Evolutionary conservation across 1,284 basidiomycete genomes (phyloP), one percentile per base, ranked within the genome.

Genomic region (Coniophora puteana): DNA sequence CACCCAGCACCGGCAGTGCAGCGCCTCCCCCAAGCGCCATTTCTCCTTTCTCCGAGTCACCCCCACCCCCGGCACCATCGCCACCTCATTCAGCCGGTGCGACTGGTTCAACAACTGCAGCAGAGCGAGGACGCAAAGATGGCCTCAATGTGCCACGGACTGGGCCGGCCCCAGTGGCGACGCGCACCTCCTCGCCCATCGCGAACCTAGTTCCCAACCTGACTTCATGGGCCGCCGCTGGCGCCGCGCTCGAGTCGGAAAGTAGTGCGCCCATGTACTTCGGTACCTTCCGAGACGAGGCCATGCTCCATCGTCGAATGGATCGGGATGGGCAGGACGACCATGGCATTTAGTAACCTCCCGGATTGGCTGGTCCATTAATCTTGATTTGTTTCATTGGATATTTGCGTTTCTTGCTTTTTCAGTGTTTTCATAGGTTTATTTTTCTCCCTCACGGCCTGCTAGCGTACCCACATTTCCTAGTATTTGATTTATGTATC

Each of bases 171-270:
- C 8, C 8, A 31, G 6, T 8, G 29, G n/a, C 14, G 29, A 31
- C 27, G 12, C 40, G 32, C 23, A 28, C 28, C 53, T 53, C 59
- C 59, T 57, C 54, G 63, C 61, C 29, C 45, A 55, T 57, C 11
- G 62, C 45, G 0, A 61, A 55, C 12, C 59, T 56, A 2, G 54
- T 59, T 22, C 61, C 56, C 18, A 59, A 44, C 18, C 55, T 60
- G 29, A 69, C 59, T 16, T 69, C 67, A 27, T 66, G 66, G 24
- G 62, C 66, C 35, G 65, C 48, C 10, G 40, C 43, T 28, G 56
- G 56, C 13, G 36, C 23, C 23, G 14, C 31, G 21, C 30, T 51
- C 3, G 57, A 58, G 11, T 36, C 51, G 6, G 34, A 43, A 23
- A 38, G 41, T 16, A 23, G 30, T 27, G 29, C 17, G 17, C 14